Evolutionary conservation across 179 eudicot species (phyloP), one percentile per base, ranked within the genome.

Genomic region (Silene coronaria): DNA sequence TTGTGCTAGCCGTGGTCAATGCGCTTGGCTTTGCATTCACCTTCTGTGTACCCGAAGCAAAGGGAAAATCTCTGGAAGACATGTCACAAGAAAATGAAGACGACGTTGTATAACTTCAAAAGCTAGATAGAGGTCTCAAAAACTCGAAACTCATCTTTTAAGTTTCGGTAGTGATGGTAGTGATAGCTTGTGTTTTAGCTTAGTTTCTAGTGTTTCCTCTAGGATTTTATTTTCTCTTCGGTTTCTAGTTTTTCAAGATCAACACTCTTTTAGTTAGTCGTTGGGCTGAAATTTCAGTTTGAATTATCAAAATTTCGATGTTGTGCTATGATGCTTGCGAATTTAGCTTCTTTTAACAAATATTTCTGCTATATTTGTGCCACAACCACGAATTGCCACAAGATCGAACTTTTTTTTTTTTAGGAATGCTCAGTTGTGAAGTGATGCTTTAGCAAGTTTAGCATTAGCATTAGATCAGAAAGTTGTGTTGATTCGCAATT

Each of bases 61-160:
- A 70, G 32, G 88, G 88, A 0, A 70, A 70, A 11, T 85, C 88
- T 0, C 66, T 85, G 9, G 88, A 85, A 70, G 85, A 85, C 17
- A 46, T 46, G 55, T 46, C 55, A 5, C 14, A 13, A 3, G 55
- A 46, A 46, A 46, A 46, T 46, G 55, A 46, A 2, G 17, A 11
- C 4, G 57, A 48, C 3, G 57, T 14, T 48, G 57, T 48, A 0
- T 48, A 48, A 38, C 12, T 38, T 38, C 12, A 28, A 3, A 28
- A 28, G 32, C 3, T 28, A 28, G n/a, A n/a, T n/a, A n/a, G 45
- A 48, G 57, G 57, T 48, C 19, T 16, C 57, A 48, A 48, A 48
- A 46, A 12, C 57, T 48, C 57, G 57, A 3, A 46, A 46, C 55
- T 14, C 55, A 14, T 46, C 3, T 46, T 45, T 48, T 9, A 9